Conservation (phyloP, 1,284 basidiomycete species). For the Naganishia liquefaciens region DNA sequence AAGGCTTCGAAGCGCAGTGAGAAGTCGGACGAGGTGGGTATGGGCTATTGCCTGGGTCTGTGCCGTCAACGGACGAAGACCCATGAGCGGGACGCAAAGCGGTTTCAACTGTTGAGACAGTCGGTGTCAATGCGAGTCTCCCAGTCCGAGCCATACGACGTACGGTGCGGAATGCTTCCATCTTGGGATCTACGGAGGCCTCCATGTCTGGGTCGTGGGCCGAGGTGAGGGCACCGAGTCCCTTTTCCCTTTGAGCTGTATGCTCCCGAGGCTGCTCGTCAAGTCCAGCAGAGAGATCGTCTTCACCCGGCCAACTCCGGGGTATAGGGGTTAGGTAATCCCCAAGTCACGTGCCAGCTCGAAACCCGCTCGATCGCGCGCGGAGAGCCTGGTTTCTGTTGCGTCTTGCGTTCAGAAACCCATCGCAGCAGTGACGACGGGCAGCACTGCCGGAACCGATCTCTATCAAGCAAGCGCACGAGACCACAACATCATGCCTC, state of each 20-base stretch:
- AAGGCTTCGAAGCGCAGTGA: conserved; percentile 63
- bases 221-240: too few species aligned
- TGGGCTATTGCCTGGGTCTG: conserved; percentile 8
- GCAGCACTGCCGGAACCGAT: too few species aligned
- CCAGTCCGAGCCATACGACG: not conserved
- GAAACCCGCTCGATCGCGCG: not conserved
- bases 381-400: too few species aligned
- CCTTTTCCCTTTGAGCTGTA: too few species aligned
- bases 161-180: conserved; percentile 11
- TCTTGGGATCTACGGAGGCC: conserved; percentile 12
- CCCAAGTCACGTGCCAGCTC: too few species aligned
- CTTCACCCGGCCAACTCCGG: too few species aligned
- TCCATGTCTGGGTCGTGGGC: not conserved
- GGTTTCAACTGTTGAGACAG: conserved; percentile 28
- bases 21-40: conserved; percentile 63
- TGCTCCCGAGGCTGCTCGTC: too few species aligned
- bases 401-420: too few species aligned
- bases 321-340: too few species aligned
- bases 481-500: conserved; percentile 6
- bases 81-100: conserved; percentile 33
- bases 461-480: too few species aligned
- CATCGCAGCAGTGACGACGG: too few species aligned
- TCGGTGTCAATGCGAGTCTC: not conserved
- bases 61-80: conserved; percentile 15
- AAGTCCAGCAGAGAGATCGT: too few species aligned